A percentile compares a stretch with the other conserved stretches of the same genome.
phyloP scores from a whole-genome alignment of 768 basidiomycete species.

The Paxillus ammoniavirescens region DNA sequence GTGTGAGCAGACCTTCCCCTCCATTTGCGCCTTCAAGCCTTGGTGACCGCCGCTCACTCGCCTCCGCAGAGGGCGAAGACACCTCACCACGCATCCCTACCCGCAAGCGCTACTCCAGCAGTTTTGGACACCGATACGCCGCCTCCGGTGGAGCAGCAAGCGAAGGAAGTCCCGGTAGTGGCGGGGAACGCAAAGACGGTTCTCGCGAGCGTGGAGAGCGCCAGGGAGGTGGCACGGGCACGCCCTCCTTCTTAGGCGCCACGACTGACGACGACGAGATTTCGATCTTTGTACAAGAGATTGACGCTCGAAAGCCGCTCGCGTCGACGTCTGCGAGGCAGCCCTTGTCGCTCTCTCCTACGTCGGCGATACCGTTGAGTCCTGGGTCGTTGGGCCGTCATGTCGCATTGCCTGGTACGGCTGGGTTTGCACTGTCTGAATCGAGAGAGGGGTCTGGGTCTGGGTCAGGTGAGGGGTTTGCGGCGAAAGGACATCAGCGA shows the following conservation, averaged over 20 bases:
- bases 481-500: conserved; percentile 15
- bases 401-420: neutral
- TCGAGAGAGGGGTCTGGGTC: conserved; percentile 7
- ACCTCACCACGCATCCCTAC: conserved; percentile 23
- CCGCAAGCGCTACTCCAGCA: conserved; percentile 73
- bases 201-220: conserved; percentile 21
- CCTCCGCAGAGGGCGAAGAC: conserved; percentile 36
- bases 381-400: conserved; percentile 2
- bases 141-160: conserved; percentile 42
- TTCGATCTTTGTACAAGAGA: conserved; percentile 74
- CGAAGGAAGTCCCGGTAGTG: conserved; percentile 28
- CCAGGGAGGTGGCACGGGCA: conserved; percentile 7
- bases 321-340: conserved; percentile 18
- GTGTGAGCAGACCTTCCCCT: conserved; percentile 35
- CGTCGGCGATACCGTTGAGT: conserved; percentile 5
- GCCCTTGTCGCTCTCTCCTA: conserved; percentile 1
- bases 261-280: conserved; percentile 75
- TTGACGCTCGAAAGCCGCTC: conserved; percentile 68
- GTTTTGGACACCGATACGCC: conserved; percentile 71
- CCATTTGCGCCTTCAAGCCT: conserved; percentile 43
- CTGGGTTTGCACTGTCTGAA: neutral
- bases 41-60: conserved; percentile 40
- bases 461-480: conserved; percentile 15
- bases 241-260: conserved; percentile 44
- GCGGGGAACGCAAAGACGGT: conserved; percentile 20